A percentile compares a stretch with the other conserved stretches of the same genome.
Evolutionary conservation across 495 filamentous ascomycete genomes (phyloP).

Genomic region (Neurospora sp.): DNA sequence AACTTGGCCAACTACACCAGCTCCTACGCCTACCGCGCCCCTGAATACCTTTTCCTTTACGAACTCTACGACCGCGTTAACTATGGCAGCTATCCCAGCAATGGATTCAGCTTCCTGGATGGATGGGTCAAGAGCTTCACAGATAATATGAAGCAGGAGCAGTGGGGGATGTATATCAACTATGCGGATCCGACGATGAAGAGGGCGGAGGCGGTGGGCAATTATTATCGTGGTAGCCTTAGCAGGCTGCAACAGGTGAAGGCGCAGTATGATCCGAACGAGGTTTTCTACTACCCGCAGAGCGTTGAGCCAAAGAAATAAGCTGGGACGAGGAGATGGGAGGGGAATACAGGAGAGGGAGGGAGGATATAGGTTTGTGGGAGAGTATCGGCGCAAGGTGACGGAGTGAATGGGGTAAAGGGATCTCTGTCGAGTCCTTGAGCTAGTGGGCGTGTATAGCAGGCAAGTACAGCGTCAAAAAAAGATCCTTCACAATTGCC

Average conservation of each 20-base stretch:
- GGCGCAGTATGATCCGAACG: slow-evolving; percentile 41
- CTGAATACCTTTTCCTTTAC: slow-evolving; percentile 28
- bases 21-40: slow-evolving; percentile 28
- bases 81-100: slow-evolving; percentile 19
- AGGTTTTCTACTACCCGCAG: slow-evolving; percentile 56
- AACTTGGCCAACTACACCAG: slow-evolving; percentile 16
- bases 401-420: background rate
- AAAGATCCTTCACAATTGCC: background rate
- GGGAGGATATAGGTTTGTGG: background rate
- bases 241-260: slow-evolving; percentile 44
- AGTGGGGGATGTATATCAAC: slow-evolving; percentile 40
- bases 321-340: background rate
- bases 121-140: slow-evolving; percentile 31
- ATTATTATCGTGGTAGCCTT: slow-evolving; percentile 47
- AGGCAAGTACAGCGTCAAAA: background rate
- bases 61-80: slow-evolving; percentile 28
- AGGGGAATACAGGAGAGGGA: background rate
- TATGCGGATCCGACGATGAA: slow-evolving; percentile 32
- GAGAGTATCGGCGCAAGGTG: background rate
- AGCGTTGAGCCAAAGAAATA: slow-evolving; percentile 33
- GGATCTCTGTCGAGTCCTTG: background rate
- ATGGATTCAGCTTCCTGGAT: slow-evolving; percentile 27
- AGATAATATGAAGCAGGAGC: slow-evolving; percentile 12
- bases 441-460: background rate
- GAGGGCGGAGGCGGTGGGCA: slow-evolving; percentile 25